Evolutionary conservation across 176 grass and related monocot species (phyloP), one percentile per base, ranked within the genome.

Genomic region (Rhynchospora tenuis): DNA sequence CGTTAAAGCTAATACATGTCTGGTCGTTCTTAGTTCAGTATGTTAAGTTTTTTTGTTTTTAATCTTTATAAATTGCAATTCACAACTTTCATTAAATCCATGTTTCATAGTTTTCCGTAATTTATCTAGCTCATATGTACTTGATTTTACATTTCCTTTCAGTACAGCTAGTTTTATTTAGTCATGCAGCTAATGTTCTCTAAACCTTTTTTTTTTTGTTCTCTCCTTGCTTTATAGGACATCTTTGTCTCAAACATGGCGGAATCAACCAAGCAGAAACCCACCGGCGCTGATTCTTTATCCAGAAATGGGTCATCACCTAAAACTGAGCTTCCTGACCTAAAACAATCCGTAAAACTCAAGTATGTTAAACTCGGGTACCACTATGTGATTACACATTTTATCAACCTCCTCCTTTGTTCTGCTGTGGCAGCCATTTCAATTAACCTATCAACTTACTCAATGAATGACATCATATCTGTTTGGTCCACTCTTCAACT

Each of bases 321-420:
- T 14, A 0, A 38, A 45, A 62, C 24, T 29, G 4, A 76, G n/a
- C 51, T 88, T 81, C 68, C 84, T 42, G 87, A 87, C 79, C 86
- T 94, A 56, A 94, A 81, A 74, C 92, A 86, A 84, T 91, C 89
- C 3, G 85, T 94, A n/a, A 94, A 88, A 87, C 92, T 89, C 48
- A 94, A 94, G 85, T 91, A 94, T 62, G 87, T 94, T 44, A 94
- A 94, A 88, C 92, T 94, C 0, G 92, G 89, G 3, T 94, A 91
- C 90, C 92, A 94, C 82, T 87, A 89, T 87, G 68, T 86, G 0
- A 86, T 94, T 44, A 89, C 85, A 13, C 89, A 94, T 83, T 89
- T 83, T 78, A 86, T 88, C 15, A 89, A 91, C 78, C 82, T 94
- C 16, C 62, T 91, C 16, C 65, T 91, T 19, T 80, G 26, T 0